These are phyloP conservation scores for Atkinsonella texensis DNA, from an alignment of 2,329 filamentous ascomycete genomes.

Conservation along the genomic window DNA sequence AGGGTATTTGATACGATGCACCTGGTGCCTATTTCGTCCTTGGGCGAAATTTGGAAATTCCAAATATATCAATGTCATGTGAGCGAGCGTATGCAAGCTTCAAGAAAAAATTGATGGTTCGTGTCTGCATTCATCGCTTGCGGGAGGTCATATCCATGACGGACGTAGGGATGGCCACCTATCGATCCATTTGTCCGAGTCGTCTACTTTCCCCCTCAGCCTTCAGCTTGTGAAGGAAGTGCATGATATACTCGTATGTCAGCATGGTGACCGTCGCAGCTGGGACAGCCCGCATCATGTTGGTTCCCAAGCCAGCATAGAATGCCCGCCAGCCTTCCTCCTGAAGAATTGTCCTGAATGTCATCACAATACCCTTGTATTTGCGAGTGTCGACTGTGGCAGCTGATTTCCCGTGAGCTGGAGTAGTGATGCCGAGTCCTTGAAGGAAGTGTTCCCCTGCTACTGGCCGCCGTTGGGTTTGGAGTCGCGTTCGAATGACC, in stretches of 20 bases:
- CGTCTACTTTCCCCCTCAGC: slow-evolving; percentile 25
- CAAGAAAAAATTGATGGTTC: not conserved
- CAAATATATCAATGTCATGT: not conserved
- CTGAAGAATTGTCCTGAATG: slow-evolving; percentile 69
- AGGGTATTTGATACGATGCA: slow-evolving; percentile 1
- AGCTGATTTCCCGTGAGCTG: slow-evolving; percentile 14
- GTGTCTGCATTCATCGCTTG: not conserved
- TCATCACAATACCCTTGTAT: slow-evolving; percentile 71
- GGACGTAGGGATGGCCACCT: not conserved
- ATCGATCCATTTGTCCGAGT: slow-evolving; percentile 9
- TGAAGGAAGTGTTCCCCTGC: slow-evolving; percentile 41
- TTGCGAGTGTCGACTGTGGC: slow-evolving; percentile 26
- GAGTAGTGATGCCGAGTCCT: slow-evolving; percentile 32
- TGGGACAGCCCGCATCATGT: slow-evolving; percentile 91
- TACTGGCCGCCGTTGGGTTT: slow-evolving; percentile 74
- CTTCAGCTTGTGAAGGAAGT: slow-evolving; percentile 33
- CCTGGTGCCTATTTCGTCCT: slow-evolving; percentile 1
- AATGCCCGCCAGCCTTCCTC: slow-evolving; percentile 97
- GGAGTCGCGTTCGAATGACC: slow-evolving; percentile 82
- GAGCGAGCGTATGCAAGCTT: slow-evolving; percentile 8
- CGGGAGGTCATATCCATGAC: too few relatives aligned
- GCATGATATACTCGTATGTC: slow-evolving; percentile 76
- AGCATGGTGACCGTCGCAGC: slow-evolving; percentile 96
- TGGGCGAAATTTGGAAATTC: not conserved
- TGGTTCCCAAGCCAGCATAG: slow-evolving; percentile 93